Conservation (phyloP, 495 filamentous ascomycete genomes). For the Cercophora samala region DNA sequence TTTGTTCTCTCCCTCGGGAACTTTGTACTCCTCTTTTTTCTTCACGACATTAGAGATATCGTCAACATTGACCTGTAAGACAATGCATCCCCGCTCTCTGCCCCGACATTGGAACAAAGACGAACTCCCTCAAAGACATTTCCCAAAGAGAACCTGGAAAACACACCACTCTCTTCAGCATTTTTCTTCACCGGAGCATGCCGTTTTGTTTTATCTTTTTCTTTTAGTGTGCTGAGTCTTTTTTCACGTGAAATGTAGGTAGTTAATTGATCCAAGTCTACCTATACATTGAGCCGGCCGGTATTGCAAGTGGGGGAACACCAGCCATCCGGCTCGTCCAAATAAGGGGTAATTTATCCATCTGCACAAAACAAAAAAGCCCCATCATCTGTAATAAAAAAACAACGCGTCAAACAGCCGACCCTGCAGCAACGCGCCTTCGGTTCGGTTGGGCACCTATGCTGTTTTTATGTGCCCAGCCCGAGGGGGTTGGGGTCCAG, state of each 20-base stretch:
- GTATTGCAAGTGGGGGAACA: background rate
- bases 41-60: too few species aligned
- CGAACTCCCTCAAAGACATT: too few species aligned
- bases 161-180: background rate
- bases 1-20: too few species aligned
- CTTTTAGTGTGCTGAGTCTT: too few species aligned
- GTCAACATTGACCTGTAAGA: too few species aligned
- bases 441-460: background rate
- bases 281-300: too few species aligned
- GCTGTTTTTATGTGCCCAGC: background rate
- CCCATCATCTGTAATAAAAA: background rate
- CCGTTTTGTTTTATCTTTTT: too few species aligned
- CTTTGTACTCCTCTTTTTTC: too few species aligned
- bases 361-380: background rate
- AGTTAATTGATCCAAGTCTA: too few species aligned
- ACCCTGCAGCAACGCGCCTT: background rate
- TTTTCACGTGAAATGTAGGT: too few species aligned
- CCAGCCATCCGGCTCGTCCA: too few species aligned
- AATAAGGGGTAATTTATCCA: background rate
- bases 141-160: background rate
- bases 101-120: background rate
- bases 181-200: background rate
- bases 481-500: background rate
- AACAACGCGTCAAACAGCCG: background rate
- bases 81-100: background rate